Evolutionary conservation across 345 rosid species (phyloP).

Genomic region (Isatis tinctoria): DNA sequence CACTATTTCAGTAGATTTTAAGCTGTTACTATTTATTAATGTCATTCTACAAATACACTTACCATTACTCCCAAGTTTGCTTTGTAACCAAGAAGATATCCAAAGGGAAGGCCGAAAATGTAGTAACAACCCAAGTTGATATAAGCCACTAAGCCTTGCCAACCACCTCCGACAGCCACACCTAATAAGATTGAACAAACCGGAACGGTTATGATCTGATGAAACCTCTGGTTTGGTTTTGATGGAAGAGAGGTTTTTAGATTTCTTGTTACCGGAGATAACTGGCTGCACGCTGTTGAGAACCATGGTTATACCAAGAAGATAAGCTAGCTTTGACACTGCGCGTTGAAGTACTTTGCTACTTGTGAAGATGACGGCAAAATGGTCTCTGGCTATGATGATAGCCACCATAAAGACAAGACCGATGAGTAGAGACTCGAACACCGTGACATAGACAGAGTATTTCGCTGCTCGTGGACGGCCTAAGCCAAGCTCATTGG

Average conservation of each 20-base stretch:
- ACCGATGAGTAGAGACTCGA: constrained; percentile 59
- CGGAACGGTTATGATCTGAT: not conserved
- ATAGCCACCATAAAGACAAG: constrained; percentile 55
- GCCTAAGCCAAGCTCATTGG: constrained; percentile 76
- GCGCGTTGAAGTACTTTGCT: constrained; percentile 48
- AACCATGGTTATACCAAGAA: constrained; percentile 77
- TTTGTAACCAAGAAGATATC: constrained; percentile 63
- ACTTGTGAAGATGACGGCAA: constrained; percentile 58
- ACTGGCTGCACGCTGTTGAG: constrained; percentile 87
- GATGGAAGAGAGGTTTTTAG: not conserved
- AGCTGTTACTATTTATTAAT: not conserved
- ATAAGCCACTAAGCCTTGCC: constrained; percentile 84
- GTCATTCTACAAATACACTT: not conserved
- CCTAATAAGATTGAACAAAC: constrained; percentile 37
- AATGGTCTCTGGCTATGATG: constrained; percentile 47
- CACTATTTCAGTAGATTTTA: not conserved
- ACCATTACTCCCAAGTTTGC: constrained; percentile 65
- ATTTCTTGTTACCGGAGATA: constrained; percentile 49
- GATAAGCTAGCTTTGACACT: constrained; percentile 54
- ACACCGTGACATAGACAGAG: constrained; percentile 51
- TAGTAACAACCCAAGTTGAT: constrained; percentile 73
- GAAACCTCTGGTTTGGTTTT: not conserved
- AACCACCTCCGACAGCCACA: constrained; percentile 84
- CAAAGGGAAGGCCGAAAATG: constrained; percentile 71
- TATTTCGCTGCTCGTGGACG: constrained; percentile 76